Percentiles rank a stretch among this genome's conserved stretches.
Conservation (phyloP, 2,329 filamentous ascomycete species). For the Fusarium odoratissimum region DNA sequence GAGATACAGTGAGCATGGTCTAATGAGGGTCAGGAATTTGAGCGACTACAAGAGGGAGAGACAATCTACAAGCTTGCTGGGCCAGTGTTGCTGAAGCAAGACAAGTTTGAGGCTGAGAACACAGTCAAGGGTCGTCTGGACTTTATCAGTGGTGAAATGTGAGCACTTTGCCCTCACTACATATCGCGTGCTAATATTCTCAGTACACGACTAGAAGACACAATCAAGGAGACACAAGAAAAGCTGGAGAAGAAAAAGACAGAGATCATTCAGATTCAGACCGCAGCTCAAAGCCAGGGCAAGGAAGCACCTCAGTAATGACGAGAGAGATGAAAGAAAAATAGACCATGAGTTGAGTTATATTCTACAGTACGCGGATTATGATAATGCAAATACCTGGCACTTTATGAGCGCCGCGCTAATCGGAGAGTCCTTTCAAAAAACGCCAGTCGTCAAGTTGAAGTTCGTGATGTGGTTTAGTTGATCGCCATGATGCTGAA, state of each 20-base stretch:
- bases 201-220: slow-evolving; percentile 58
- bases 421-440: slow-evolving; percentile 15
- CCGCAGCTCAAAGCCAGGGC: slow-evolving; percentile 50
- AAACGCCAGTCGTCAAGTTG: slow-evolving; percentile 42
- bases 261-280: slow-evolving; percentile 69
- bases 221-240: slow-evolving; percentile 66
- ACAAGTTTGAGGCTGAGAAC: slow-evolving; percentile 88
- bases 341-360: slow-evolving; percentile 47
- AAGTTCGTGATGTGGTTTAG: slow-evolving; percentile 37
- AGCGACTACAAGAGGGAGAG: slow-evolving; percentile 79
- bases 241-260: slow-evolving; percentile 69
- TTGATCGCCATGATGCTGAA: slow-evolving; percentile 46
- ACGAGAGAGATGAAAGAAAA: slow-evolving; percentile 11
- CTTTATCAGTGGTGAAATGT: slow-evolving; percentile 96
- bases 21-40: slow-evolving; percentile 75
- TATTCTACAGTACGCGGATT: slow-evolving; percentile 37
- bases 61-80: slow-evolving; percentile 97
- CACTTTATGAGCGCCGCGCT: slow-evolving; percentile 30
- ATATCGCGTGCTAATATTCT: slow-evolving; percentile 17
- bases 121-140: slow-evolving; percentile 91
- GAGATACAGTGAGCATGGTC: neutral
- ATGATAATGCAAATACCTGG: slow-evolving; percentile 38
- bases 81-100: slow-evolving; percentile 93
- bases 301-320: slow-evolving; percentile 42
- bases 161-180: slow-evolving; percentile 49